Conservation (phyloP, 2,329 filamentous ascomycete genomes). For the Neopestalotiopsis rosae region DNA sequence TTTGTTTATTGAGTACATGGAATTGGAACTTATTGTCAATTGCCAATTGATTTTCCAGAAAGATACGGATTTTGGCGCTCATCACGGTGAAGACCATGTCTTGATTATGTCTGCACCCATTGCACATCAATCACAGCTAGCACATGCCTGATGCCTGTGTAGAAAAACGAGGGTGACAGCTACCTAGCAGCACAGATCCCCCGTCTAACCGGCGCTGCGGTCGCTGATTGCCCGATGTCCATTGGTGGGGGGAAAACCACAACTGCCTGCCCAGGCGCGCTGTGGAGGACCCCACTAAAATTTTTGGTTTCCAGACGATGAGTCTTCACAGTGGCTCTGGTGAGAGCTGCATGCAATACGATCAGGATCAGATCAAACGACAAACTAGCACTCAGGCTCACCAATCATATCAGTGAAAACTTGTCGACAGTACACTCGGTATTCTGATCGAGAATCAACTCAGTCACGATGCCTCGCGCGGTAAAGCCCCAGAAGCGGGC, state of each 20-base stretch:
- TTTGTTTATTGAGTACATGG: too few species aligned
- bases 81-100: too few species aligned
- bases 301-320: background rate
- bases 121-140: too few species aligned
- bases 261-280: background rate
- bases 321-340: background rate
- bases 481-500: conserved; percentile 70
- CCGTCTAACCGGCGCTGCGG: background rate
- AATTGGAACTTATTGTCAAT: too few species aligned
- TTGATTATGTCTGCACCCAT: too few species aligned
- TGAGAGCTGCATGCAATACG: background rate
- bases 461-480: conserved; percentile 43
- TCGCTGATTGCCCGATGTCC: background rate
- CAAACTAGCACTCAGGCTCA: background rate
- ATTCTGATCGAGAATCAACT: background rate
- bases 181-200: background rate
- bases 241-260: background rate
- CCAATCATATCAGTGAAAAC: background rate
- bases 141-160: background rate
- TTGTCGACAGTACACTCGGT: background rate
- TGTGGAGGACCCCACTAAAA: background rate
- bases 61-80: too few species aligned
- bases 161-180: background rate
- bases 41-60: too few species aligned
- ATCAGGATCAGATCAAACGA: background rate